Base-by-base conservation (phyloP, 2,329 filamentous ascomycete genomes). In the Neurospora sp. region DNA sequence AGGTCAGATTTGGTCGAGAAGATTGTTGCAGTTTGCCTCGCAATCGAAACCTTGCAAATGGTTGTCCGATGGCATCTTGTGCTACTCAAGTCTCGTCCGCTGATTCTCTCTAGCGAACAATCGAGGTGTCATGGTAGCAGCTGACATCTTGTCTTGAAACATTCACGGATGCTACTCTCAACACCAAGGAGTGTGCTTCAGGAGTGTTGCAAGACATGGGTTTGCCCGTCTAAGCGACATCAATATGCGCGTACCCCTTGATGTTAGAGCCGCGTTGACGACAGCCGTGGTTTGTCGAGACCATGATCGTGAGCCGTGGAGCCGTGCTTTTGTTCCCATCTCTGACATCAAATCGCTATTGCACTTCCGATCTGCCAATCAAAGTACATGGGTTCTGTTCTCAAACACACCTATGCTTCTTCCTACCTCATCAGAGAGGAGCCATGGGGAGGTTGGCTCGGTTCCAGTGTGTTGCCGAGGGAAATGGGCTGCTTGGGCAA, bases 141-240 rank as follows among this genome's bases (percentile, higher is more conserved):
- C 15, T 62, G 52, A 6, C 23, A 62, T 8, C 3, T 62, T 3
- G 3, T 10, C 6, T 62, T 62, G 52, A 36, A 62, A 62, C 52
- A 36, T 62, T 62, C 52, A 10, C 23, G 52, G n/a, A 36, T 62
- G 28, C 23, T 62, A 62, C 23, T 62, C 52, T 62, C 52, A 36
- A 62, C 52, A 62, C 66, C 39, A 67, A 41, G 37, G 38, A 43
- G 76, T 71, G 74, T 83, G 83, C 83, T 76, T 84, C 83, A 84
- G 77, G 79, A 79, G 76, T 82, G 83, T 84, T 80, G 78, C 82
- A 84, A 79, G 75, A 80, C 79, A 80, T 77, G 81, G 81, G 76
- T 74, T n/a, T 67, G 41, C 52, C 71, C 69, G 71, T 73, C 74
- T 72, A 74, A 74, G 71, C 72, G 73, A 57, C 66, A 68, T 46